Percentiles rank a stretch among this genome's conserved stretches.
These are phyloP conservation scores for Cornus suecica DNA, from an alignment of 148 eudicot species.

Conservation along the genomic window DNA sequence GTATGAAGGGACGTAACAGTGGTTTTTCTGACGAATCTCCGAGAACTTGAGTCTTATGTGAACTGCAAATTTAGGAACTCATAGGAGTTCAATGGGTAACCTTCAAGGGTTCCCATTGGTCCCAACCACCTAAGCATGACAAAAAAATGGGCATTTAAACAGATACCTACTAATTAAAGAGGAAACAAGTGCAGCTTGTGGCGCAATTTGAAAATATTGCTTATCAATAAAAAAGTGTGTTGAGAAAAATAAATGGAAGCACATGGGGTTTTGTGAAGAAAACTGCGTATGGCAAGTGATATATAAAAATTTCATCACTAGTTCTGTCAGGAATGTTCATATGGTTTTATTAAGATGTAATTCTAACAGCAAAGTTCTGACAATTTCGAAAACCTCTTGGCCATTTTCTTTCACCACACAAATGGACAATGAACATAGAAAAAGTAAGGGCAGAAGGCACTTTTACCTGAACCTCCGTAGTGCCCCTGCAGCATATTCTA, in stretches of 20 bases:
- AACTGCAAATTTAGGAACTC: neutral
- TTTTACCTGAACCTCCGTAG: slow-evolving; percentile 16
- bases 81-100: neutral
- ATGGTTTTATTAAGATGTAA: neutral
- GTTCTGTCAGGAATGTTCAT: neutral
- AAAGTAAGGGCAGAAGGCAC: neutral
- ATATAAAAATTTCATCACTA: slow-evolving; percentile 8
- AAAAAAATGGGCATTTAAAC: neutral
- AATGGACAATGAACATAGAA: neutral
- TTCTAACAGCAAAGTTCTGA: neutral
- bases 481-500: slow-evolving; percentile 24
- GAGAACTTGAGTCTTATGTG: neutral
- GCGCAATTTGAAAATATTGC: neutral
- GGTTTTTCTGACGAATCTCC: neutral
- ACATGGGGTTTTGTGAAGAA: neutral
- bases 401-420: neutral
- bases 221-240: neutral
- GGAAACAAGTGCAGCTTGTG: neutral
- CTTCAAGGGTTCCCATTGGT: neutral
- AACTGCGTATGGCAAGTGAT: slow-evolving; percentile 3
- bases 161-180: neutral
- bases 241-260: neutral
- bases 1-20: neutral
- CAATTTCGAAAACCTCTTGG: neutral
- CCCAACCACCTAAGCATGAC: neutral